Conservation (phyloP, 768 basidiomycete species). For the Erythrobasidium yunnanense region DNA sequence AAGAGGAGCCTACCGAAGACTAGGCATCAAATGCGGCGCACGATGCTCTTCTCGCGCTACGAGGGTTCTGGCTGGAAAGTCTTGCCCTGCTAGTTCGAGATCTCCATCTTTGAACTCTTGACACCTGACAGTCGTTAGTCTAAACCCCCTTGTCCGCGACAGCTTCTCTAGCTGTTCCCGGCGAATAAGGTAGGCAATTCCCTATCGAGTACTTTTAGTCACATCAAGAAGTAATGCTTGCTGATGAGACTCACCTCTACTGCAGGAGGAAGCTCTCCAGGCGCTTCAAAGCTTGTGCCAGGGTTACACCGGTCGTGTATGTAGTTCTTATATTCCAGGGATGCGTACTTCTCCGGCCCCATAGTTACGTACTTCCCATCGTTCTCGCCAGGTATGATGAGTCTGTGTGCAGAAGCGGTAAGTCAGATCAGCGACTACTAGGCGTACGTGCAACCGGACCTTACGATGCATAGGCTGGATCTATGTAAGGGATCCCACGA, state of each 20-base stretch:
- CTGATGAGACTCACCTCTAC: background rate
- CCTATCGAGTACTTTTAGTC: background rate
- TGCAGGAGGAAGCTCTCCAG: conserved; percentile 6
- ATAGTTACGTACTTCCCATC: background rate
- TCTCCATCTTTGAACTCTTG: background rate
- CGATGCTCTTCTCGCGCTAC: conserved; percentile 1
- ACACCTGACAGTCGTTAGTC: background rate
- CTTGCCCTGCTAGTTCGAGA: background rate
- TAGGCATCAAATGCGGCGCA: background rate
- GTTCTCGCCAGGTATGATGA: background rate
- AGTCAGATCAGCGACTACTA: background rate
- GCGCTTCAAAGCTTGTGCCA: background rate
- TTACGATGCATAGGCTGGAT: conserved; percentile 13
- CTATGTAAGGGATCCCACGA: conserved; percentile 8
- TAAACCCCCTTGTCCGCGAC: background rate
- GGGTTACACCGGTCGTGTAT: conserved; percentile 18
- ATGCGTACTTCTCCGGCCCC: background rate
- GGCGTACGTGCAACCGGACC: background rate
- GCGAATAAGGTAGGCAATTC: background rate
- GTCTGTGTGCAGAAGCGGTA: background rate
- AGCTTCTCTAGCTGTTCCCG: background rate
- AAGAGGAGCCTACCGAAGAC: background rate
- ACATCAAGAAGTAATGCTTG: background rate
- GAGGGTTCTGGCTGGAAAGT: background rate
- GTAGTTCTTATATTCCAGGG: background rate